Base-by-base conservation (phyloP, 2,329 filamentous ascomycete genomes). In the Trichophyton schoenleinii region DNA sequence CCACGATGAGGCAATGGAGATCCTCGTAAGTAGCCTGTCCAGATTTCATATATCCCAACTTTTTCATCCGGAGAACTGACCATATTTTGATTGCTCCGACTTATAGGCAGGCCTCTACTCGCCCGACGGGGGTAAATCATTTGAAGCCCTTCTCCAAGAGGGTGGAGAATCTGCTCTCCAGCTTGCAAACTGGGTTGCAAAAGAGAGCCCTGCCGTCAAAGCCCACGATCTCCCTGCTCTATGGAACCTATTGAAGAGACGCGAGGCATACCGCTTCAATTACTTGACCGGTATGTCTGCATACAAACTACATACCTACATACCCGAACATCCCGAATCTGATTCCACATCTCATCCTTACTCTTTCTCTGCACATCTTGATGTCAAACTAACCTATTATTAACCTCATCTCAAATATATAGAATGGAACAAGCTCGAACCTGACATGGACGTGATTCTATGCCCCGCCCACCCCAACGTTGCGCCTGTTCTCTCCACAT, bases 151-250 rank as follows among this genome's bases (percentile, higher is more conserved):
- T 0, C 74, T 87, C 2, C 73, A 77, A 1, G 73, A 75, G 1
- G 79, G 79, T 0, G 80, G 80, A 0, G 85, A 88, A 67, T 83
- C 84, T 0, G 75, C 78, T 67, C 72, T 80, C 0, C 83, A 84
- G 0, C 72, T 87, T 0, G 79, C 82, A 0, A 75, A 81, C 62
- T 84, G 81, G 67, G 85, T 87, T 58, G 73, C 79, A 61, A 77
- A 81, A 1, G 82, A 86, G 1, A 82, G 85, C 62, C 76, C 79
- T 0, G 75, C 78, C 49, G 73, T 78, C 3, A 75, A 76, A 65
- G 63, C 69, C 13, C 72, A 76, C 7, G 72, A 70, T 15, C 69
- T 79, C 3, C 68, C 70, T 3, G 78, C 80, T 48, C 64, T 77
- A 5, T 78, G 74, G 70, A 71, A 64, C 66, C 66, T 61, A 62